These are phyloP conservation scores for Boletellus ananiceps DNA, from an alignment of 768 basidiomycete species.

Conservation along the genomic window DNA sequence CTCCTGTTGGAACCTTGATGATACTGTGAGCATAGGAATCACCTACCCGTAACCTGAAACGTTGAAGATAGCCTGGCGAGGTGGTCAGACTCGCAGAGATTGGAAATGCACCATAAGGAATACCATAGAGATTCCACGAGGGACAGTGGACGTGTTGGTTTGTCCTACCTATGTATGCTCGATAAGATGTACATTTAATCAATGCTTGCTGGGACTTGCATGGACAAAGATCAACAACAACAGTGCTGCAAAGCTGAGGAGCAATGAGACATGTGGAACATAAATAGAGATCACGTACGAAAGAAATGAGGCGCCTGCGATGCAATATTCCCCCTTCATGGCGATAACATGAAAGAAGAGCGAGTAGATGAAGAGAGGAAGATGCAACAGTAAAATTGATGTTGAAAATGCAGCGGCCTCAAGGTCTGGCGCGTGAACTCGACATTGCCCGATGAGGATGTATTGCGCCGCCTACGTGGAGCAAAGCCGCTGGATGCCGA, in stretches of 20 bases:
- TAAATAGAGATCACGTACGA: slow-evolving; percentile 46
- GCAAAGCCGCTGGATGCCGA: slow-evolving; percentile 18
- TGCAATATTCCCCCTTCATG: slow-evolving; percentile 76
- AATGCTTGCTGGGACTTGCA: slow-evolving; percentile 41
- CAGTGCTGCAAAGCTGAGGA: slow-evolving; percentile 32
- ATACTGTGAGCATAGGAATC: not conserved
- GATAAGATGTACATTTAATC: slow-evolving; percentile 21
- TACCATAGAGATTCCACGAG: slow-evolving; percentile 72
- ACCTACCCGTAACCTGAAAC: slow-evolving; percentile 67
- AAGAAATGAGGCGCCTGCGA: slow-evolving; percentile 65
- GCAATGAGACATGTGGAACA: slow-evolving; percentile 11
- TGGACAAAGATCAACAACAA: slow-evolving; percentile 76
- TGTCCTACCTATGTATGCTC: slow-evolving; percentile 59
- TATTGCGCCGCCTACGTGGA: slow-evolving; percentile 3
- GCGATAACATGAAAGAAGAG: slow-evolving; percentile 19
- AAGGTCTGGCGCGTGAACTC: slow-evolving; percentile 20
- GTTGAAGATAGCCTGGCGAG: slow-evolving; percentile 58
- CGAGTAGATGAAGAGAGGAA: slow-evolving; percentile 15
- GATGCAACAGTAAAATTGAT: slow-evolving; percentile 10
- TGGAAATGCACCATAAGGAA: slow-evolving; percentile 15
- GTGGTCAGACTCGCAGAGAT: slow-evolving; percentile 14
- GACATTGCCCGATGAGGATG: not conserved
- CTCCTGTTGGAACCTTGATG: not conserved
- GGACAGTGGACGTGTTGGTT: slow-evolving; percentile 72
- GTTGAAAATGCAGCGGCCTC: slow-evolving; percentile 22